phyloP scores from a whole-genome alignment of 1,139 yeast genomes.

The Yamadazyma sp. region DNA sequence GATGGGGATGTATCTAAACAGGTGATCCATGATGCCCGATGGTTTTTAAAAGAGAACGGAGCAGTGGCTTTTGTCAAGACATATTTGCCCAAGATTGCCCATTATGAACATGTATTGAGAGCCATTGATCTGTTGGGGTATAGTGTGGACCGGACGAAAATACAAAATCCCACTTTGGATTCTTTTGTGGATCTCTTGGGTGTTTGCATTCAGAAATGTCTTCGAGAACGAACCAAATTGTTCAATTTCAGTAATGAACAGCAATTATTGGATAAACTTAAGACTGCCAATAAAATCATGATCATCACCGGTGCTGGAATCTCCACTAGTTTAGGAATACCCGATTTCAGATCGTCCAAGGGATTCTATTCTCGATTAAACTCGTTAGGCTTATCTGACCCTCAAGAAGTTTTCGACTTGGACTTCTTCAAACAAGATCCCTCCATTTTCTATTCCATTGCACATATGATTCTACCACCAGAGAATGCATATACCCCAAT shows the following conservation, averaged over 20 bases:
- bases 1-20: conserved; percentile 4
- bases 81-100: conserved; percentile 60
- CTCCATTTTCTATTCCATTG: conserved; percentile 78
- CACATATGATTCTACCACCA: conserved; percentile 85
- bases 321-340: conserved; percentile 88
- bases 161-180: conserved; percentile 22
- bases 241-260: conserved; percentile 56
- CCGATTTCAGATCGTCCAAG: conserved; percentile 88
- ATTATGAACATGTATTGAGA: conserved; percentile 50
- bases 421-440: conserved; percentile 77
- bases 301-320: conserved; percentile 97
- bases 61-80: conserved; percentile 54
- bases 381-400: conserved; percentile 76
- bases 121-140: conserved; percentile 55
- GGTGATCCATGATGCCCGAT: conserved; percentile 46
- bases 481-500: conserved; percentile 74
- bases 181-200: conserved; percentile 53
- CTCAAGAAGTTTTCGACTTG: conserved; percentile 91
- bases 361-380: conserved; percentile 80
- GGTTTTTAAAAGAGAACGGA: conserved; percentile 62
- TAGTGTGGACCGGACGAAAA: conserved; percentile 33
- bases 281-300: conserved; percentile 59
- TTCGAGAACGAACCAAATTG: conserved; percentile 52
- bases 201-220: conserved; percentile 61
- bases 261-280: conserved; percentile 56